Percentiles rank a stretch among this genome's conserved stretches.
These are phyloP conservation scores for Rhizophlyctis rosea DNA, from an alignment of 192 early-diverging fungal genomes.

Conservation along the genomic window DNA sequence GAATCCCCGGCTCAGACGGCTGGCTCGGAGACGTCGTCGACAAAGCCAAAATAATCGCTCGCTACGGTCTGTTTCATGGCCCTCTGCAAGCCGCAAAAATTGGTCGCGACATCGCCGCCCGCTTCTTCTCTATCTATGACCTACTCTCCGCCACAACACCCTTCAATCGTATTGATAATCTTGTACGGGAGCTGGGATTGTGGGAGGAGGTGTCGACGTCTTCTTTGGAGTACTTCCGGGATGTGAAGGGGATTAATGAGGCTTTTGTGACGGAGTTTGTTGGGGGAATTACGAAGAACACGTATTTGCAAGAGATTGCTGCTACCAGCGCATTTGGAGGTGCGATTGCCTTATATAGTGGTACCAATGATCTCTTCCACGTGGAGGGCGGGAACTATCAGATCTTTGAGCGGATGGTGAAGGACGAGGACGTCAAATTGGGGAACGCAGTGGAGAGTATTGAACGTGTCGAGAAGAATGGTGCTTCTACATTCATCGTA, in stretches of 20 bases:
- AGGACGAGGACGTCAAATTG: not conserved
- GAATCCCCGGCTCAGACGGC: too few relatives aligned
- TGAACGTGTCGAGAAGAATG: too few relatives aligned
- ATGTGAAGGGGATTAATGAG: conserved; percentile 9
- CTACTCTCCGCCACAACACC: not conserved
- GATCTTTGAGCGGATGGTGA: conserved; percentile 16
- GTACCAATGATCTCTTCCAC: conserved; percentile 9
- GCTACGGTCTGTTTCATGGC: conserved; percentile 5
- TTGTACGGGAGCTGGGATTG: conserved; percentile 3
- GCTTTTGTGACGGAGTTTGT: conserved; percentile 17
- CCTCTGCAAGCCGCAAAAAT: conserved; percentile 6
- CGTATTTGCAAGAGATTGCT: conserved; percentile 15
- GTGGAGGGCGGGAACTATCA: conserved; percentile 22
- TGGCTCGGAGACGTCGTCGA: too few relatives aligned
- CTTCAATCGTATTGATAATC: conserved; percentile 5
- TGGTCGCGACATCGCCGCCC: not conserved
- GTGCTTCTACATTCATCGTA: too few relatives aligned
- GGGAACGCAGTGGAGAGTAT: too few relatives aligned
- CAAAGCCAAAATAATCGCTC: too few relatives aligned
- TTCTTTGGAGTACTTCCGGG: conserved; percentile 5
- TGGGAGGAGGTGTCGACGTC: conserved; percentile 2
- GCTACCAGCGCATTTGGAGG: conserved; percentile 13
- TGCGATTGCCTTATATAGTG: conserved; percentile 7
- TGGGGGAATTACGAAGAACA: conserved; percentile 23
- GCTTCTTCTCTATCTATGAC: conserved; percentile 4